phyloP scores from a whole-genome alignment of 1,284 basidiomycete species.

The Sanghuangporus baumii region DNA sequence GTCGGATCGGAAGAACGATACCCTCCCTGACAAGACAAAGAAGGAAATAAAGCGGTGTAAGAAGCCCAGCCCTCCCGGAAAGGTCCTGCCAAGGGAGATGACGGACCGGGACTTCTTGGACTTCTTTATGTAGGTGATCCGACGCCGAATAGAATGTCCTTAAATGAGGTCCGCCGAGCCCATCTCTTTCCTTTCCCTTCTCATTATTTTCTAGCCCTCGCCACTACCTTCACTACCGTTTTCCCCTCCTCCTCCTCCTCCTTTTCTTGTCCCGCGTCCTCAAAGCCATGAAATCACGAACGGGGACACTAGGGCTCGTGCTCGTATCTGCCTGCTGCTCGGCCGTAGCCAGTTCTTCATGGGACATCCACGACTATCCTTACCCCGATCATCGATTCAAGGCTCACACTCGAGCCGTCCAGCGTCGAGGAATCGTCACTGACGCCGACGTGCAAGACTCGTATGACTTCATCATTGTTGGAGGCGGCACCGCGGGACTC shows the following conservation, averaged over 20 bases:
- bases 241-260: background rate
- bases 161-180: background rate
- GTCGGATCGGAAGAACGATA: background rate
- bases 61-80: background rate
- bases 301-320: conserved; percentile 15
- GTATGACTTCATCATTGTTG: conserved; percentile 55
- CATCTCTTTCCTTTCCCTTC: background rate
- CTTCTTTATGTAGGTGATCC: background rate
- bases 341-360: conserved; percentile 18
- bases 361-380: conserved; percentile 23
- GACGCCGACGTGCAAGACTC: conserved; percentile 32
- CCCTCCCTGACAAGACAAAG: background rate
- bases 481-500: conserved; percentile 71
- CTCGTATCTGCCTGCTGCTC: conserved; percentile 25
- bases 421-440: conserved; percentile 35
- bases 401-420: conserved; percentile 19
- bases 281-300: background rate
- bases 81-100: background rate
- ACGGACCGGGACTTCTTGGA: background rate
- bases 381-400: conserved; percentile 20
- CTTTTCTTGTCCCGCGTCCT: background rate
- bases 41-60: background rate
- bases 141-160: background rate
- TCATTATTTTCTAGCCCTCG: background rate
- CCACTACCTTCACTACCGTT: background rate